These are phyloP conservation scores for Phytophthora macrochlamydospora DNA, from an alignment of 352 stramenopile species.

Conservation along the genomic window DNA sequence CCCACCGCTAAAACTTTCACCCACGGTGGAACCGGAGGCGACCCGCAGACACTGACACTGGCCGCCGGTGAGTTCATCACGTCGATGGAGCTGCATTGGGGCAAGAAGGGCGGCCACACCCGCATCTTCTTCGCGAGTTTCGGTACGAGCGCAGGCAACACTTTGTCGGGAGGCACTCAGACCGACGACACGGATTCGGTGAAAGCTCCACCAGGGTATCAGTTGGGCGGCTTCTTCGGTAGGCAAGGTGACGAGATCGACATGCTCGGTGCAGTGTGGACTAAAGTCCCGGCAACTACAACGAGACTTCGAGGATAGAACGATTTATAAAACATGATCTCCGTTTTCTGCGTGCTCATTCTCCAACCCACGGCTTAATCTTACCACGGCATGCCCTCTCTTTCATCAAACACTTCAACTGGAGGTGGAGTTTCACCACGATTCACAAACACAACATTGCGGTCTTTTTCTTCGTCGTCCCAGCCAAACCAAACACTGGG, in stretches of 20 bases:
- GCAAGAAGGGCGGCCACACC: not conserved
- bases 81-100: not conserved
- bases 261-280: not conserved
- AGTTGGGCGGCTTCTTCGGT: not conserved
- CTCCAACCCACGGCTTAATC: too few species aligned
- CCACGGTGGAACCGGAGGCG: not conserved
- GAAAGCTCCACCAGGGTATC: not conserved
- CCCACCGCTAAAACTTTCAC: not conserved
- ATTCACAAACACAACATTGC: conserved; percentile 30
- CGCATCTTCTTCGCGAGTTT: not conserved
- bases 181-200: not conserved
- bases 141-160: not conserved
- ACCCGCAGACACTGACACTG: not conserved
- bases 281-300: not conserved
- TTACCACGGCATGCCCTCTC: too few species aligned
- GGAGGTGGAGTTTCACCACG: conserved; percentile 1
- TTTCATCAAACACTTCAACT: too few species aligned
- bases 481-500: conserved; percentile 48
- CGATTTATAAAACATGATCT: not conserved
- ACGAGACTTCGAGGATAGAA: not conserved
- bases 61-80: not conserved
- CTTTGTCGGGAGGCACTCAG: not conserved
- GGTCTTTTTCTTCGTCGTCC: conserved; percentile 38
- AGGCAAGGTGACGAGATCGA: not conserved
- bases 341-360: too few species aligned